A percentile compares a stretch with the other conserved stretches of the same genome.
Conservation (phyloP, 2,329 filamentous ascomycete species). For the Escovopsis sp. region DNA sequence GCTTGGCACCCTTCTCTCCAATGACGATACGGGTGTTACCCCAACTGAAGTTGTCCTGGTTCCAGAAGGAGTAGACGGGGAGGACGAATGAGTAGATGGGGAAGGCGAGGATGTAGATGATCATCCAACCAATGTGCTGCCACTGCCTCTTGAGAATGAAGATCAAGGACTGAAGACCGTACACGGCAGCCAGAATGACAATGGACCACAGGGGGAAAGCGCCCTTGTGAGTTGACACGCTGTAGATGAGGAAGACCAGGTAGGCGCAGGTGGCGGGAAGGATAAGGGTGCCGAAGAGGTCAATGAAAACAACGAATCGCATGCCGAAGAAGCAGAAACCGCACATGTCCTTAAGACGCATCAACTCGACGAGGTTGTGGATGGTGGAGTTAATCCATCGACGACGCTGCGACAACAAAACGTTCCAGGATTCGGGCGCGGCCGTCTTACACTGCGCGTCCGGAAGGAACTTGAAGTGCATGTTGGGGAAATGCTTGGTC, state of each 20-base stretch:
- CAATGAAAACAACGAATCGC: conserved; percentile 90
- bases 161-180: conserved; percentile 88
- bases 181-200: conserved; percentile 76
- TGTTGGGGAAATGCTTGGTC: conserved; percentile 91
- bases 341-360: conserved; percentile 83
- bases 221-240: conserved; percentile 50
- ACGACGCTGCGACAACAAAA: conserved; percentile 91
- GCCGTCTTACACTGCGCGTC: conserved; percentile 89
- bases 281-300: conserved; percentile 83
- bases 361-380: conserved; percentile 85
- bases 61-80: conserved; percentile 97
- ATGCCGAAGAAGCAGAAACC: conserved; percentile 99
- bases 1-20: conserved; percentile 80
- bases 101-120: conserved; percentile 93
- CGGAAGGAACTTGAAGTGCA: conserved; percentile 92
- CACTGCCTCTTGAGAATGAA: conserved; percentile 95
- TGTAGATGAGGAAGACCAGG: conserved; percentile 75
- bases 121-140: conserved; percentile 99
- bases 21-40: conserved; percentile 97
- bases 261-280: conserved; percentile 81
- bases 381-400: conserved; percentile 99
- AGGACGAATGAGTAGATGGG: conserved; percentile 86
- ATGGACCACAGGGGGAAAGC: conserved; percentile 79
- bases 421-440: conserved; percentile 84
- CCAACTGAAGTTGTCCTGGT: conserved; percentile 98